Base-by-base conservation (phyloP, 768 basidiomycete genomes). In the Xanthoconium stramineum region DNA sequence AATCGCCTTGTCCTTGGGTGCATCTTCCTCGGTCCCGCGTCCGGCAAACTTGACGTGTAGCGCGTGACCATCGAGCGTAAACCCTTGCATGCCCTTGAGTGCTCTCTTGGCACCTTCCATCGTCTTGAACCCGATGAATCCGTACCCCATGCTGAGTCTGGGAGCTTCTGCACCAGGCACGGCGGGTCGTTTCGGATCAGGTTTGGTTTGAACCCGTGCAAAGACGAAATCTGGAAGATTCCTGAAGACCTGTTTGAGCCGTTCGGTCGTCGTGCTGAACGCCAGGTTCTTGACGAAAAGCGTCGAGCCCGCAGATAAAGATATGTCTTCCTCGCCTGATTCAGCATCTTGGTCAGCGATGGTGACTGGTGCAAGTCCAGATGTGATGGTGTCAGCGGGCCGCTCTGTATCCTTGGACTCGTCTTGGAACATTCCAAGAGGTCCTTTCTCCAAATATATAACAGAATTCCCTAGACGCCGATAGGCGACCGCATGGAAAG, bases 221-320 rank as follows among this genome's bases (percentile, higher is more conserved):
- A 95, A 98, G 1, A 82, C 76, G 70, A 93, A 97, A 9, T 82
- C 85, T 3, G 91, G 86, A 0, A 98, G 76, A 57, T 85, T 78
- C 33, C 83, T 78, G 67, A 96, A 91, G 35, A 89, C 78, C 45
- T 83, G 77, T 5, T 74, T 74, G 14, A 99, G 78, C 24, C 85
- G 80, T 55, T 88, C 87, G 33, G 85, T 76, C 0, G 92, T 88
- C 33, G 95, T 98, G n/a, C 83, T 77, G 74, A 98, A 98, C n/a
- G 92, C 79, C 40, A 99, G 76, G 64, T 98, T 98, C 83, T 98
- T 98, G 72, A 98, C 79, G 71, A 93, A 98, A 14, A 98, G 80
- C 15, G 95, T 98, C 40, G 89, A 80, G 1, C 92, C 94, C 0
- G 78, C 77, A 19, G 80, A 77, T n/a, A 83, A 67, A 15, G 77